Base-by-base conservation (phyloP, 75 land plant species). In the Picea sitchensis region DNA sequence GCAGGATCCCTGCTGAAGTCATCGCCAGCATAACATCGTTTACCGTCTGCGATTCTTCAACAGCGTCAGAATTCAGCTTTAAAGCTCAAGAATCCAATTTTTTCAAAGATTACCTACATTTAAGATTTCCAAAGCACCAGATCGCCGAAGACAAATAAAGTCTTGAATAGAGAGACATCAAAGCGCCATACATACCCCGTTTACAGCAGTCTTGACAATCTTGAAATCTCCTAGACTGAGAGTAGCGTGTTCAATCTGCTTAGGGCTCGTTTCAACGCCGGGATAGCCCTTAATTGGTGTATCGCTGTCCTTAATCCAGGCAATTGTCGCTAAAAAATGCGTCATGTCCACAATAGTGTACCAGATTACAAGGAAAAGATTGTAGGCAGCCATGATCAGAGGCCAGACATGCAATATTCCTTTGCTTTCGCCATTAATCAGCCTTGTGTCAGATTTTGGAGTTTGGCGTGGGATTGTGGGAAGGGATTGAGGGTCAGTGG, bases 21-120 rank as follows among this genome's bases (percentile, higher is more conserved):
- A 96, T 76, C 41, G 92, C 99, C 59, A 94, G 60, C 18, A 92
- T 51, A 11, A 96, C 99, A 84, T 96, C 99, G 31, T 94, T 96
- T 8, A 96, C 74, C 3, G 95, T 96, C 99, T 94, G 91, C 76
- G 61, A 60, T 59, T 14, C 62, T 6, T 18, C 14, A 84, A 83
- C 8, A 20, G 64, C 23, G 5, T 62, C 64, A 20, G 64, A 4
- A 21, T 20, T 21, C 64, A 62, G 21, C 23, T 1, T 62, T 0
- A 62, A n/a, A 62, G 21, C 21, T 21, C n/a, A 62, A 62, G n/a
- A 1, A 18, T 62, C 21, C 21, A 62, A 62, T 6, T 20, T 20
- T 20, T 62, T 12, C 21, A 61, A 18, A 61, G 21, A 18, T 36
- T 36, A 36, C 1, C 38, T 36, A 41, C 0, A 41, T 41, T 41